Base-by-base conservation (phyloP, 148 eudicot species). In the Oxyria digyna region DNA sequence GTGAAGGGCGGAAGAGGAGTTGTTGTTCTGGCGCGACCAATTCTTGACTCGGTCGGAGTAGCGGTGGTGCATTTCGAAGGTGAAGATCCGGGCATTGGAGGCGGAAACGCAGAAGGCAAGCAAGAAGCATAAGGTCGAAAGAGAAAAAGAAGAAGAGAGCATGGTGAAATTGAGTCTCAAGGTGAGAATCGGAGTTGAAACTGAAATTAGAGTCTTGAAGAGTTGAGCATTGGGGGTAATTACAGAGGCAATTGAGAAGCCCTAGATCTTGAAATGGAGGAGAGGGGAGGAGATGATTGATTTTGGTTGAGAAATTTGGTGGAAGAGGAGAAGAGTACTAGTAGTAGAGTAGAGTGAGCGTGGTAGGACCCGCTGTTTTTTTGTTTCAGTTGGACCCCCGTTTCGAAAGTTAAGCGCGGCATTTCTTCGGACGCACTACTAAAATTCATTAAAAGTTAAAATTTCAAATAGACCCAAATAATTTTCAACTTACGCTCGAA, bases 31-130 rank as follows among this genome's bases (percentile, higher is more conserved):
- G 18, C 71, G 71, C 4, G 81, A 78, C 78, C 76, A 78, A 69
- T 35, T 35, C 70, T 78, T 78, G 1, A 81, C 67, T 18, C 73
- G 78, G 2, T 78, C 74, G 12, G 85, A 78, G 68, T 81, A 78
- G 1, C 85, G 73, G 43, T 81, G 85, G 66, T 81, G 85, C 85
- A 81, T 81, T 69, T 81, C 78, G 64, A 81, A 78, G 43, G 78
- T 75, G 76, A 76, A 81, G 24, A 81, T 54, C 32, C 78, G 77
- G n/a, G 68, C 73, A 50, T 57, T 31, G 69, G 64, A 76, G 31
- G 67, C 71, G 66, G 48, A 50, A 38, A 3, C 68, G 70, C 48
- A 73, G 40, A 18, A 35, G 43, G 23, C 24, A 14, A 35, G 75
- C 35, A 71, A 59, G 17, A 20, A 72, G 35, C 74, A 45, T 63